Base-by-base conservation (phyloP, 1,139 yeast species). In the Kodamaea arcana region DNA sequence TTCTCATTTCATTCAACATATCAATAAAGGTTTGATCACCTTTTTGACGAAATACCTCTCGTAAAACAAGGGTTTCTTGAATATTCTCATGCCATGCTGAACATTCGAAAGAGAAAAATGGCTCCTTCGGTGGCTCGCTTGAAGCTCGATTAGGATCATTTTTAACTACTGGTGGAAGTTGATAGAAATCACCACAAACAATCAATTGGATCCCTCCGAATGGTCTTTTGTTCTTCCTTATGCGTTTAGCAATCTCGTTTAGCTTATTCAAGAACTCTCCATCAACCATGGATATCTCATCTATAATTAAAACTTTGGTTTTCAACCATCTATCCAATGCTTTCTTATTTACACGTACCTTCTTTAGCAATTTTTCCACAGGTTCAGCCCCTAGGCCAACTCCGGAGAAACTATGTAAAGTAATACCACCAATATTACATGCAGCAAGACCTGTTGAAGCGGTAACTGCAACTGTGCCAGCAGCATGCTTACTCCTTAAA, bases 391-490 rank as follows among this genome's bases (percentile, higher is more conserved):
- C 96, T 8, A 87, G 58, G 0, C 96, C 96, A 25, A 87, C 80
- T 1, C 96, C 95, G 0, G 94, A 80, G 62, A 80, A 87, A 16
- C 94, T 80, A 53, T 88, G 96, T 2, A 88, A 58, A 0, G 97
- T 88, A 27, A 75, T 74, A 15, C 97, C 97, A 4, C 95, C 95
- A 40, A 88, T 81, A 52, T 87, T 86, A 52, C 92, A 83, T 1
- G 96, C 96, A 0, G 97, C 97, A 28, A 88, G 63, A 0, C 97
- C 97, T 0, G 97, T 88, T 0, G 95, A 83, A 0, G 97, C 97
- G 0, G 96, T 87, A 2, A 87, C 86, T 0, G 87, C 94, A 1
- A 88, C 88, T 11, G 66, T 53, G 1, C 75, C 75, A 3, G 52
- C 53, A 1, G 70, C 68, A 50, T 78, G 68, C 35, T 63, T 69